Conservation (phyloP, 169 alveolate genomes). For the Eimeria acervulina region DNA sequence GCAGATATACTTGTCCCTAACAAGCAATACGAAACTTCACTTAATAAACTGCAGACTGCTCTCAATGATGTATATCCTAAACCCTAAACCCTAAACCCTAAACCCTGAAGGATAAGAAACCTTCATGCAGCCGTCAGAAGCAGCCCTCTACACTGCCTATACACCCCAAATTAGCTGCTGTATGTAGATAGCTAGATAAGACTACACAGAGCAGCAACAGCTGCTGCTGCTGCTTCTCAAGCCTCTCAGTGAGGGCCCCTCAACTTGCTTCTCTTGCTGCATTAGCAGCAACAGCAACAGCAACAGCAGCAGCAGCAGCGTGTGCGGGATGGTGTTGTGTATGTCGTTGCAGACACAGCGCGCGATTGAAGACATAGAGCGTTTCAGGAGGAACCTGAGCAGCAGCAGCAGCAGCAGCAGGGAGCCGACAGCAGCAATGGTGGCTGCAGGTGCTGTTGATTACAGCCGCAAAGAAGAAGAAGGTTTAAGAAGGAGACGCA, state of each 20-base stretch:
- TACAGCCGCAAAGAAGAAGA: constrained; percentile 14
- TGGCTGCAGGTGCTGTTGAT: neutral
- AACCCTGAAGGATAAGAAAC: neutral
- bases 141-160: too few species aligned
- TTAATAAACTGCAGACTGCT: constrained; percentile 21
- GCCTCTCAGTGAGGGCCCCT: too few species aligned
- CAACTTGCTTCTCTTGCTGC: too few species aligned
- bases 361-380: constrained; percentile 40
- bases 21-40: constrained; percentile 33
- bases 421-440: neutral
- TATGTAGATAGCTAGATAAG: too few species aligned
- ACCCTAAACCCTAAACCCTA: constrained; percentile 47
- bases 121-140: too few species aligned
- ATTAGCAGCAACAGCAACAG: too few species aligned
- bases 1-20: constrained; percentile 76
- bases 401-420: too few species aligned
- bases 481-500: constrained; percentile 1
- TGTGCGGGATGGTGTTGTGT: too few species aligned
- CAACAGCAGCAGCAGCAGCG: too few species aligned
- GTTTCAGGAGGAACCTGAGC: neutral
- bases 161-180: too few species aligned
- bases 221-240: too few species aligned
- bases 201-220: too few species aligned
- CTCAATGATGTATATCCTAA: constrained; percentile 42
- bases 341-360: constrained; percentile 22